Percentiles rank a stretch among this genome's conserved stretches.
These are phyloP conservation scores for Tetrapisispora arboricola DNA, from an alignment of 805 yeast genomes.

Conservation along the genomic window DNA sequence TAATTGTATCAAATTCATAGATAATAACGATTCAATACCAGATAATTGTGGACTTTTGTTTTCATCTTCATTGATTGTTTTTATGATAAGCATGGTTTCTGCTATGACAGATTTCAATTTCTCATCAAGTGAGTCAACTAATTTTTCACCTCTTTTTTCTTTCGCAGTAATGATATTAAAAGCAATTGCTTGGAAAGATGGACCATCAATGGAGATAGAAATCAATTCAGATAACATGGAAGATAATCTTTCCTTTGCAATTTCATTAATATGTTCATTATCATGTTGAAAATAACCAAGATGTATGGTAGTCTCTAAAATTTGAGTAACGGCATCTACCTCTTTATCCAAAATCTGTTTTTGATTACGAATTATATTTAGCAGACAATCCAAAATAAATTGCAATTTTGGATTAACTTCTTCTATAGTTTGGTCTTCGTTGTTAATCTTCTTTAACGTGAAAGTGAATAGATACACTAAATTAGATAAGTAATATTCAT, in stretches of 20 bases:
- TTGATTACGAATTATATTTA: slow-evolving; percentile 41
- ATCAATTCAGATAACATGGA: slow-evolving; percentile 57
- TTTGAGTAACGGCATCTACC: slow-evolving; percentile 21
- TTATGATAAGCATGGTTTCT: slow-evolving; percentile 41
- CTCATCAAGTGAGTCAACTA: slow-evolving; percentile 44
- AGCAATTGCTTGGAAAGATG: slow-evolving; percentile 50
- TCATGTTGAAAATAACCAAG: slow-evolving; percentile 26
- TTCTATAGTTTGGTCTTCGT: slow-evolving; percentile 12
- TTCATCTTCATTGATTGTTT: slow-evolving; percentile 27
- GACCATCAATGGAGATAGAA: slow-evolving; percentile 14
- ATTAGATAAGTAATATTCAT: slow-evolving; percentile 18
- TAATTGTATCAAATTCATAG: slow-evolving; percentile 68
- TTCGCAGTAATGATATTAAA: slow-evolving; percentile 29
- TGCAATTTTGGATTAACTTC: slow-evolving; percentile 8
- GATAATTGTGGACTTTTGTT: slow-evolving; percentile 32
- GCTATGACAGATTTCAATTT: slow-evolving; percentile 40
- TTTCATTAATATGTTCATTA: slow-evolving; percentile 9
- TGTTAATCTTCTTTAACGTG: slow-evolving; percentile 2
- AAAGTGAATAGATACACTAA: slow-evolving; percentile 11
- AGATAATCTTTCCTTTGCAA: slow-evolving; percentile 53
- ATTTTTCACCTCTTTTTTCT: slow-evolving; percentile 17
- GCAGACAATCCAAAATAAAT: slow-evolving; percentile 53
- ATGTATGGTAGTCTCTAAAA: slow-evolving; percentile 25
- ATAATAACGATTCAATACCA: slow-evolving; percentile 67
- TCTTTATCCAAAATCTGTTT: slow-evolving; percentile 22